phyloP scores from a whole-genome alignment of 768 basidiomycete species.

The Coprinopsis marcescibilis region DNA sequence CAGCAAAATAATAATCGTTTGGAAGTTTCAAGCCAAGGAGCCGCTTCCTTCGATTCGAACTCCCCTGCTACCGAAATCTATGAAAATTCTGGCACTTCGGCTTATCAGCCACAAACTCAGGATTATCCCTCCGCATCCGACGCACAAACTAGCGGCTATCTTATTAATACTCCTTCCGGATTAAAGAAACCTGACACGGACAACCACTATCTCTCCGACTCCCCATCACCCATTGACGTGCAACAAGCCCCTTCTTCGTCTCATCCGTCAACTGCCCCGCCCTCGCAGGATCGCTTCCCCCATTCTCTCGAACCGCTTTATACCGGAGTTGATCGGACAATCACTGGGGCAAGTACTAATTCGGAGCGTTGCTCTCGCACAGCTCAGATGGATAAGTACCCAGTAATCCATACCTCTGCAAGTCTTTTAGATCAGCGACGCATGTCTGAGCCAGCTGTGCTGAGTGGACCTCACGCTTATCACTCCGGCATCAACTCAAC shows the following conservation, averaged over 20 bases:
- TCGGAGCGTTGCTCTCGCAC: constrained; percentile 35
- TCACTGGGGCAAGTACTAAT: constrained; percentile 29
- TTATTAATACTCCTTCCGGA: constrained; percentile 23
- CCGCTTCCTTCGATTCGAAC: constrained; percentile 3
- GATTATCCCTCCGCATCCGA: constrained; percentile 7
- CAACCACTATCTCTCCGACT: constrained; percentile 29
- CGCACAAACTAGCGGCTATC: constrained; percentile 12
- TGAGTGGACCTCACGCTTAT: constrained; percentile 35
- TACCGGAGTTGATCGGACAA: constrained; percentile 35
- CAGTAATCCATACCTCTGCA: no score
- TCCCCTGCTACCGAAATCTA: neutral
- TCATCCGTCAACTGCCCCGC: constrained; percentile 36
- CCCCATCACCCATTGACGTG: constrained; percentile 40
- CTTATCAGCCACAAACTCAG: constrained; percentile 7
- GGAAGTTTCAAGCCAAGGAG: neutral
- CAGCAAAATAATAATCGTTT: constrained; percentile 6
- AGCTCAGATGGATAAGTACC: constrained; percentile 27
- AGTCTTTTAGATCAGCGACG: constrained; percentile 52
- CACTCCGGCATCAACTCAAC: constrained; percentile 24
- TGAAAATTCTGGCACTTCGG: constrained; percentile 1
- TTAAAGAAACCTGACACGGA: constrained; percentile 22
- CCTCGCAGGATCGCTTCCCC: constrained; percentile 40
- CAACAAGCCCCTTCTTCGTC: constrained; percentile 33
- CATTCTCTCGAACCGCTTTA: constrained; percentile 35
- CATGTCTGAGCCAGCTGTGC: constrained; percentile 62